Evolutionary conservation across 202 grass and related monocot genomes (phyloP).

Genomic region (Setaria viridis): DNA sequence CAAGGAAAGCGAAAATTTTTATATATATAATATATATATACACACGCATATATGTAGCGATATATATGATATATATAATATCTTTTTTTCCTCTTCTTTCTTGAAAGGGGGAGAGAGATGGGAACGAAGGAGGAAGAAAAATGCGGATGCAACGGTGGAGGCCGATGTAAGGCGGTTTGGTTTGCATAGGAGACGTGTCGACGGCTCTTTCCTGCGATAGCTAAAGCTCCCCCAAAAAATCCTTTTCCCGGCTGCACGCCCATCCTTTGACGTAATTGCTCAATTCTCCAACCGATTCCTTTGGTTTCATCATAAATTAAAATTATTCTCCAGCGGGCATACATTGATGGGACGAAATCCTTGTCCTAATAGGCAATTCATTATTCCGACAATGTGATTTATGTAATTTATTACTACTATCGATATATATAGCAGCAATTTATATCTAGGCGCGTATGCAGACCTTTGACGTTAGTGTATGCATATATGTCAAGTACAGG

Average conservation of each 20-base stretch:
- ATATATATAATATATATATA: not conserved
- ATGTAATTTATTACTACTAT: not conserved
- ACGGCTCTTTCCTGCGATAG: slow-evolving; percentile 57
- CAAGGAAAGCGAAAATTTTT: not conserved
- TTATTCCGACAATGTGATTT: not conserved
- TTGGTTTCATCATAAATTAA: slow-evolving; percentile 27
- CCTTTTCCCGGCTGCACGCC: not conserved
- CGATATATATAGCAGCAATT: not conserved
- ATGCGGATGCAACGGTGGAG: slow-evolving; percentile 39
- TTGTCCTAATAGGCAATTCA: not conserved
- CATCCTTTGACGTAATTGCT: slow-evolving; percentile 46
- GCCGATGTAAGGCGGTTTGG: slow-evolving; percentile 61
- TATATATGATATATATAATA: not conserved
- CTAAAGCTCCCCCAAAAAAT: slow-evolving; percentile 45
- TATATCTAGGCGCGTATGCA: not conserved
- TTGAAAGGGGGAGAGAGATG: not conserved
- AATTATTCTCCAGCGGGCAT: not conserved
- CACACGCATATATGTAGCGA: too few relatives aligned
- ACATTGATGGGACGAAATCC: not conserved
- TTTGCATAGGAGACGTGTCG: slow-evolving; percentile 63
- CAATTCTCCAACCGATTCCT: not conserved
- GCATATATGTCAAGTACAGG: too few relatives aligned
- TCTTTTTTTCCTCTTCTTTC: not conserved
- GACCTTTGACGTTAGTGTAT: not conserved
- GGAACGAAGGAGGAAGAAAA: slow-evolving; percentile 21